Base-by-base conservation (phyloP, 73 alveolate species). In the Tetrahymena thermophila region DNA sequence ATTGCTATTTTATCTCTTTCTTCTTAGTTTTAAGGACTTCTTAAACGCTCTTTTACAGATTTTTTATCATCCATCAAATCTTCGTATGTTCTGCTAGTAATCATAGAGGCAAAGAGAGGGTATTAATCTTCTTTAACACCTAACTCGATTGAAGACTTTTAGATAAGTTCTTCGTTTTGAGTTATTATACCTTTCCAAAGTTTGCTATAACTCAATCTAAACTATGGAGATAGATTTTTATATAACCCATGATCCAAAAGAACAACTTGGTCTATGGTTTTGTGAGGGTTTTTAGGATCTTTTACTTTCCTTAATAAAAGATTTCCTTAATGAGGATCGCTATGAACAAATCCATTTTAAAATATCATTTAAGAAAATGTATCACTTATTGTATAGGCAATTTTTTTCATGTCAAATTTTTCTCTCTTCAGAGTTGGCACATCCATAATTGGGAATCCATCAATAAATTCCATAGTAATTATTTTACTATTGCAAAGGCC, bases 261-360 rank as follows among this genome's bases (percentile, higher is more conserved):
- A 0, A 96, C 98, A n/a, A 97, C 95, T 95, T 95, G 35, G n/a
- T 95, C 43, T 43, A 37, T 89, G 19, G 94, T 93, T 71, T 95
- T 95, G 23, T 42, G 89, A 71, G 42, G 40, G 89, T 25, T 71
- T 37, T 95, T 94, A 14, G 93, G 56, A 58, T 71, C 89, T 23
- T 56, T 28, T 94, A 85, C 85, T 84, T 93, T 85, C 85, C 98
- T 94, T 25, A 97, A 96, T 89, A 96, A 84, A 17, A 97, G 94
- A 58, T 97, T 97, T 1, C 99, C 99, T 56, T 97, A 96, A 56
- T 97, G 99, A 19, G 99, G 99, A 58, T 97, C 99, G n/a, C 97
- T 93, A 85, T 97, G 99, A 34, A 97, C 98, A 84, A 96, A 96
- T 1, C 99, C 99, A 84, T 94, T 93, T 35, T 96, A 95, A 94